Conservation (phyloP, 129 eudicot species). For the Solidago caesia region DNA sequence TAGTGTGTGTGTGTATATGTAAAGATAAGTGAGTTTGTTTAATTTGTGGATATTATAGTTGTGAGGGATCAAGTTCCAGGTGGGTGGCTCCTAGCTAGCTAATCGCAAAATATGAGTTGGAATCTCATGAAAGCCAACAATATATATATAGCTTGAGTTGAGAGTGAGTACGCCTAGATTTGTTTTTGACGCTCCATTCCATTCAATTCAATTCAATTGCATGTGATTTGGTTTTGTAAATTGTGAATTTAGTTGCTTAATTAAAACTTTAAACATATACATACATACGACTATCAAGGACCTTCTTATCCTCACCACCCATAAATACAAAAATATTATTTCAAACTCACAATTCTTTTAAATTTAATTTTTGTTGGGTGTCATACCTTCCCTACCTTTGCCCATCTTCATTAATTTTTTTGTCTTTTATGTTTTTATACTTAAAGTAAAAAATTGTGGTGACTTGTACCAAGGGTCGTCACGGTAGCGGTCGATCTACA, state of each 20-base stretch:
- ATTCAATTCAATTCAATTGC: background rate
- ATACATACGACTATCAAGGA: too few relatives aligned
- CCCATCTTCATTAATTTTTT: too few relatives aligned
- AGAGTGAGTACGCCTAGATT: background rate
- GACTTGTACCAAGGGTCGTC: too few relatives aligned
- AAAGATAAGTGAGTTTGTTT: conserved; percentile 5
- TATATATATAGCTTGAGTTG: background rate
- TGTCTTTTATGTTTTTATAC: too few relatives aligned
- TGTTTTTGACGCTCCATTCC: background rate
- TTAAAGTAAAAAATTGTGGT: too few relatives aligned
- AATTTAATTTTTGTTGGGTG: too few relatives aligned
- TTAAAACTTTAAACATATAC: too few relatives aligned
- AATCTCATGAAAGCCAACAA: conserved; percentile 1
- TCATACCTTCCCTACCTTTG: too few relatives aligned
- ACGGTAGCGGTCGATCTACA: too few relatives aligned
- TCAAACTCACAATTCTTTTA: too few relatives aligned
- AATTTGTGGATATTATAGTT: conserved; percentile 2
- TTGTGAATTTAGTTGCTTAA: background rate
- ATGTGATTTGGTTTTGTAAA: conserved; percentile 1
- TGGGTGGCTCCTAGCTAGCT: conserved; percentile 26
- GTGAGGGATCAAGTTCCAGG: conserved; percentile 28
- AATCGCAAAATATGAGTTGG: background rate
- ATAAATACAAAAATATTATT: too few relatives aligned
- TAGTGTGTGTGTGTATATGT: background rate
- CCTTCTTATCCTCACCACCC: too few relatives aligned